phyloP scores from a whole-genome alignment of 2,329 filamentous ascomycete genomes.

The Trichophaea hybrida region DNA sequence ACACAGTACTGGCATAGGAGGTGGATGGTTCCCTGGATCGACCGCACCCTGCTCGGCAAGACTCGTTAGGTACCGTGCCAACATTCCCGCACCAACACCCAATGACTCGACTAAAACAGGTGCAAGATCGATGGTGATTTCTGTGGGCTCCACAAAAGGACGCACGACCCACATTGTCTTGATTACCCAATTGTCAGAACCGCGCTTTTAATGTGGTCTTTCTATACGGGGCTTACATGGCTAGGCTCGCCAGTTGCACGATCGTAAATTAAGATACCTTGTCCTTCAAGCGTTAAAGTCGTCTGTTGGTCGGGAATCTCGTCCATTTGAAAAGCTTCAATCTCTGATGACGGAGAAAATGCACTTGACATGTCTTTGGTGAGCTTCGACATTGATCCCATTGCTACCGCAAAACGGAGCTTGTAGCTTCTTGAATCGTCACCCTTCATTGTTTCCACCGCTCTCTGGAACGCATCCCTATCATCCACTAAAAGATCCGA shows the following conservation, averaged over 20 bases:
- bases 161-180: slow-evolving; percentile 99
- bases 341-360: slow-evolving; percentile 15
- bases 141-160: slow-evolving; percentile 70
- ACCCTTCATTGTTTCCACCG: slow-evolving; percentile 74
- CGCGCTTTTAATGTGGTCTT: neutral
- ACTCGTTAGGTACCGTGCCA: slow-evolving; percentile 82
- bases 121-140: slow-evolving; percentile 92
- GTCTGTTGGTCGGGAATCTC: slow-evolving; percentile 35
- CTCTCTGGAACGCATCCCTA: slow-evolving; percentile 64
- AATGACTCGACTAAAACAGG: slow-evolving; percentile 79
- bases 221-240: slow-evolving; percentile 49
- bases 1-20: slow-evolving; percentile 74
- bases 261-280: slow-evolving; percentile 97
- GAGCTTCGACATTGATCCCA: slow-evolving; percentile 56
- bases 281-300: slow-evolving; percentile 72
- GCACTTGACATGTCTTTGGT: slow-evolving; percentile 19
- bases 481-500: slow-evolving; percentile 69
- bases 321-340: slow-evolving; percentile 30
- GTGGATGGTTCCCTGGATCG: slow-evolving; percentile 60
- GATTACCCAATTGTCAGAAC: slow-evolving; percentile 2
- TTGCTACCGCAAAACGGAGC: slow-evolving; percentile 60
- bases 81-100: slow-evolving; percentile 83
- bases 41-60: slow-evolving; percentile 71
- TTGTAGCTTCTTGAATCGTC: slow-evolving; percentile 89
- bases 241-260: slow-evolving; percentile 71